Percentiles rank a stretch among this genome's conserved stretches.
Evolutionary conservation across 2,329 filamentous ascomycete genomes (phyloP).

Genomic region (Neophaeococcomyces mojaviensis): DNA sequence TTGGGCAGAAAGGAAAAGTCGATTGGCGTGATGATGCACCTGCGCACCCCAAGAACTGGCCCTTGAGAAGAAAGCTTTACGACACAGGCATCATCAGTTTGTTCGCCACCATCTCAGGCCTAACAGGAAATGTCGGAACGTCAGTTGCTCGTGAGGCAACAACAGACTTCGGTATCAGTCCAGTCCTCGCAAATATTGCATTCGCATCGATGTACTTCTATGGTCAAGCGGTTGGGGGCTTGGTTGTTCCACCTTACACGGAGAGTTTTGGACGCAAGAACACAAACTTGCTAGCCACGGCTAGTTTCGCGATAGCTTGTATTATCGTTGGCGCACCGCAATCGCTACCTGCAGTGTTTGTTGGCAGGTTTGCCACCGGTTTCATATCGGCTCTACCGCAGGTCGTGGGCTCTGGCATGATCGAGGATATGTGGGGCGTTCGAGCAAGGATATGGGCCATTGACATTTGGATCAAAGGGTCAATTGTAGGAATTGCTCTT

Average conservation of each 20-base stretch:
- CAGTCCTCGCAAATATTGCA: too few species aligned
- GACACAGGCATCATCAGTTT: too few species aligned
- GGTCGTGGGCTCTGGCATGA: conserved; percentile 40
- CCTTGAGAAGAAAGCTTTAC: background rate
- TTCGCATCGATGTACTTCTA: conserved; percentile 17
- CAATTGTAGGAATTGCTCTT: conserved; percentile 37
- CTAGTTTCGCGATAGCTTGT: conserved; percentile 27
- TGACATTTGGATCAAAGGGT: conserved; percentile 37
- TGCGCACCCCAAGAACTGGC: background rate
- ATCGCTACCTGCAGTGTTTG: conserved; percentile 30
- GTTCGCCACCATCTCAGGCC: too few species aligned
- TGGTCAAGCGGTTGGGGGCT: conserved; percentile 28
- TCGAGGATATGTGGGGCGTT: conserved; percentile 45
- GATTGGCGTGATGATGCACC: background rate
- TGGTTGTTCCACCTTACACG: conserved; percentile 32
- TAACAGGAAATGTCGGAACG: too few species aligned
- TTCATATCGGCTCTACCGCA: conserved; percentile 42
- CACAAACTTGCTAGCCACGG: conserved; percentile 28
- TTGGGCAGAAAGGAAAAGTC: too few species aligned
- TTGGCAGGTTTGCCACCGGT: conserved; percentile 39
- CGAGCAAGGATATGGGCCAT: conserved; percentile 41
- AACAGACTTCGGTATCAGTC: too few species aligned
- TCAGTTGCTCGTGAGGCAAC: too few species aligned
- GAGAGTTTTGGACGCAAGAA: conserved; percentile 33
- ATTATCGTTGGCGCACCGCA: conserved; percentile 33